Evolutionary conservation across 352 stramenopile genomes (phyloP).

Genomic region (Phytophthora vignae): DNA sequence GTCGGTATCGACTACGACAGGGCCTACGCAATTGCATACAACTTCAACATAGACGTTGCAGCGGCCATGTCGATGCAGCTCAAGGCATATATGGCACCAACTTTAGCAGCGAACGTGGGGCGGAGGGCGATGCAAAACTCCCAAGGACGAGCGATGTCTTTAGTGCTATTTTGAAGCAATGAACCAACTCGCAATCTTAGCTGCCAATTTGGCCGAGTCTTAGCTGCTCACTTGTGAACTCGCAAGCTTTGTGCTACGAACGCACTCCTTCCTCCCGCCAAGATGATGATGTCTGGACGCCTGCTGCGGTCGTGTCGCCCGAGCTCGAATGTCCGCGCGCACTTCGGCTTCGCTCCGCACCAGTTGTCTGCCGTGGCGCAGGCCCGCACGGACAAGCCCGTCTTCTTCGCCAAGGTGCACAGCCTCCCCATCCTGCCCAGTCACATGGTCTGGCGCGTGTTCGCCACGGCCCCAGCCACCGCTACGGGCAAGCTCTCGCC

Average conservation of each 20-base stretch:
- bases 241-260: not conserved
- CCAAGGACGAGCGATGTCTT: not conserved
- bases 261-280: constrained; percentile 1
- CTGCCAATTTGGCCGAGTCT: not conserved
- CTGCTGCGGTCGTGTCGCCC: constrained; percentile 19
- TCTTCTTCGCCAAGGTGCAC: constrained; percentile 23
- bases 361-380: constrained; percentile 30
- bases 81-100: not conserved
- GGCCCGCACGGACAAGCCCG: constrained; percentile 19
- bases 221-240: constrained; percentile 13
- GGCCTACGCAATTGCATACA: not conserved
- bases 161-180: constrained; percentile 21
- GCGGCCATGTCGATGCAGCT: not conserved
- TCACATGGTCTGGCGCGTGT: constrained; percentile 24
- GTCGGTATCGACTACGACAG: not conserved
- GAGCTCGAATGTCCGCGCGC: constrained; percentile 6
- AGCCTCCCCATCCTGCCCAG: constrained; percentile 31
- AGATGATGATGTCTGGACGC: constrained; percentile 28
- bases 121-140: constrained; percentile 6
- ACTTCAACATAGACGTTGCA: constrained; percentile 5
- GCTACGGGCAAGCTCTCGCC: constrained; percentile 7
- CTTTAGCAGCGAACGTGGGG: constrained; percentile 10
- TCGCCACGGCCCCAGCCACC: constrained; percentile 6
- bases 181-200: not conserved
- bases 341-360: constrained; percentile 36